A percentile compares a stretch with the other conserved stretches of the same genome.
Evolutionary conservation across 2,329 filamentous ascomycete species (phyloP).

Genomic region (Chlorencoelia australis): DNA sequence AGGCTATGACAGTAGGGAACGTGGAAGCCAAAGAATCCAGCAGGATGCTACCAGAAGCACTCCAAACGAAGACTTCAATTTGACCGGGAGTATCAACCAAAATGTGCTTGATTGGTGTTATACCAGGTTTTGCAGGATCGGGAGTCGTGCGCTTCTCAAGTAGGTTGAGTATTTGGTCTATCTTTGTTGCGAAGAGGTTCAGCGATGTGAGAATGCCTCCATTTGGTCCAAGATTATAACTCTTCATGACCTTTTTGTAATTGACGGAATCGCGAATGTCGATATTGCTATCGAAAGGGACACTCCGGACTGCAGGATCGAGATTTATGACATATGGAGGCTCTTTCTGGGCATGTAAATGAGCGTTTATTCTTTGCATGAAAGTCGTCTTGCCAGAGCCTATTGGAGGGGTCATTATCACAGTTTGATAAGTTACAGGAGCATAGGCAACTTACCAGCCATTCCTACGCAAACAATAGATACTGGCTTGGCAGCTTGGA

Average conservation of each 20-base stretch:
- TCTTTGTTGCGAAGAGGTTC: conserved; percentile 95
- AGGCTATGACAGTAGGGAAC: conserved; percentile 94
- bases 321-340: conserved; percentile 95
- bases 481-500: conserved; percentile 43
- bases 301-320: conserved; percentile 84
- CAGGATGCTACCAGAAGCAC: conserved; percentile 85
- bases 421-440: not conserved
- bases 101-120: conserved; percentile 67
- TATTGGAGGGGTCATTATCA: conserved; percentile 26
- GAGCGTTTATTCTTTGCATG: conserved; percentile 94
- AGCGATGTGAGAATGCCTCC: conserved; percentile 91
- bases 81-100: conserved; percentile 93
- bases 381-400: conserved; percentile 99
- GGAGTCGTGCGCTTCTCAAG: conserved; percentile 78
- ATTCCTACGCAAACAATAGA: conserved; percentile 93
- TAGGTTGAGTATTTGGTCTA: conserved; percentile 84
- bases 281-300: conserved; percentile 95
- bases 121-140: conserved; percentile 47
- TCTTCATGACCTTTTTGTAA: conserved; percentile 99
- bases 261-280: conserved; percentile 98
- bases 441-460: conserved; percentile 52
- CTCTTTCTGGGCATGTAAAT: conserved; percentile 71
- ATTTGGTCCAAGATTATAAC: conserved; percentile 95
- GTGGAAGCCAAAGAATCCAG: conserved; percentile 86
- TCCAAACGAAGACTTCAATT: conserved; percentile 99